Evolutionary conservation across 352 stramenopile species (phyloP), one percentile per base, ranked within the genome.

Genomic region (Phytophthora boehmeriae): DNA sequence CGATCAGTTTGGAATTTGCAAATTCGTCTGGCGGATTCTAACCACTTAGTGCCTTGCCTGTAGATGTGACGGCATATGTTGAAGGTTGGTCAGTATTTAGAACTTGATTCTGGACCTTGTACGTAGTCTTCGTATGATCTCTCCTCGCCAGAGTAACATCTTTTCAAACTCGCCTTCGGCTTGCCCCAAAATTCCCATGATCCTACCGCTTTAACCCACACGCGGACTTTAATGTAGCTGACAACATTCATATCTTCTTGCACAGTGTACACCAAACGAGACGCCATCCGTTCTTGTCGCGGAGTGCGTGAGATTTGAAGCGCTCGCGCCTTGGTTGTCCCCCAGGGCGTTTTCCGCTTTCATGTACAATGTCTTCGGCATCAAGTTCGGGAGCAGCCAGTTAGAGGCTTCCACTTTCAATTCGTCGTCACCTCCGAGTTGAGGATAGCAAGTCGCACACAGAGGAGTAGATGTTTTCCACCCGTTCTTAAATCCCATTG

Each of bases 221-320:
- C 6, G 5, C 42, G n/a, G n/a, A 49, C 42, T 16, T 49, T 49
- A 19, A 49, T 49, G n/a, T 49, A 49, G 20, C 42, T 19, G 42
- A 49, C 42, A 5, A 49, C 42, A 4, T 8, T n/a, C 42, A 49
- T 49, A 32, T 49, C 42, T 27, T 49, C 20, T 4, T 16, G 42
- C 5, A 49, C 42, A 30, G 42, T 49, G 42, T 49, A 49, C 42
- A 49, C 42, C 42, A n/a, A 49, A 28, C 19, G 42, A 14, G 42
- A 49, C n/a, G 4, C 42, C 42, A 16, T 49, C 42, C 8, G 42
- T 49, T 19, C 42, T 19, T 17, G 42, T 49, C 11, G 42, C 42
- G n/a, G 42, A 49, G 42, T 49, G 28, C 6, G 42, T 28, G 9
- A 49, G 42, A 16, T 49, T 49, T 19, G 16, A 30, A n/a, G 42